phyloP scores from a whole-genome alignment of 371 early-diverging fungal genomes.

The Conidiobolus incongruus region DNA sequence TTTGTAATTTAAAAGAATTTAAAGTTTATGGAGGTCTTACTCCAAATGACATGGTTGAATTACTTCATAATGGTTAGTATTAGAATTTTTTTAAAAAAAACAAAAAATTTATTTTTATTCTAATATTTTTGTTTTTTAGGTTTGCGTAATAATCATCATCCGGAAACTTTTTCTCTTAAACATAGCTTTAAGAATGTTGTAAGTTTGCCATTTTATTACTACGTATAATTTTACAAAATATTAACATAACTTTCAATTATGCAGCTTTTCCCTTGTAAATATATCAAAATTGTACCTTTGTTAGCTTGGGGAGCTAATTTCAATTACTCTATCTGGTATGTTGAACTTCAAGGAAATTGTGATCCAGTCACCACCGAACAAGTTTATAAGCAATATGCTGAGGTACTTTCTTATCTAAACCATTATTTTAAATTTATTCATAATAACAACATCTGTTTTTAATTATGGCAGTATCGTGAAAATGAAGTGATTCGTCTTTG shows the following conservation, averaged over 20 bases:
- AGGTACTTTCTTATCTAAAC: conserved; percentile 18
- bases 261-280: conserved; percentile 57
- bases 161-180: conserved; percentile 63
- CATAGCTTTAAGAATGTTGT: conserved; percentile 6
- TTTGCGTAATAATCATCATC: conserved; percentile 67
- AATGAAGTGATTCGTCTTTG: conserved; percentile 58
- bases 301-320: conserved; percentile 81
- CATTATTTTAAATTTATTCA: neutral
- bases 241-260: neutral
- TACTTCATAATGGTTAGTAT: conserved; percentile 75
- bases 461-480: conserved; percentile 31
- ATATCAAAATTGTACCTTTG: conserved; percentile 82
- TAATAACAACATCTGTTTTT: conserved; percentile 4
- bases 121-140: conserved; percentile 16
- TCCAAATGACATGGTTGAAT: conserved; percentile 54
- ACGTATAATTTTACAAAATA: no score
- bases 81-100: conserved; percentile 8
- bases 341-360: conserved; percentile 58
- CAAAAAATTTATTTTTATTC: conserved; percentile 2
- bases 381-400: conserved; percentile 29
- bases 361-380: conserved; percentile 36
- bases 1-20: conserved; percentile 92
- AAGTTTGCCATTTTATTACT: neutral
- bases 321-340: conserved; percentile 88
- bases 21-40: conserved; percentile 74